Conservation (phyloP, 2,329 filamentous ascomycete genomes). For the Diaporthe caulivora region DNA sequence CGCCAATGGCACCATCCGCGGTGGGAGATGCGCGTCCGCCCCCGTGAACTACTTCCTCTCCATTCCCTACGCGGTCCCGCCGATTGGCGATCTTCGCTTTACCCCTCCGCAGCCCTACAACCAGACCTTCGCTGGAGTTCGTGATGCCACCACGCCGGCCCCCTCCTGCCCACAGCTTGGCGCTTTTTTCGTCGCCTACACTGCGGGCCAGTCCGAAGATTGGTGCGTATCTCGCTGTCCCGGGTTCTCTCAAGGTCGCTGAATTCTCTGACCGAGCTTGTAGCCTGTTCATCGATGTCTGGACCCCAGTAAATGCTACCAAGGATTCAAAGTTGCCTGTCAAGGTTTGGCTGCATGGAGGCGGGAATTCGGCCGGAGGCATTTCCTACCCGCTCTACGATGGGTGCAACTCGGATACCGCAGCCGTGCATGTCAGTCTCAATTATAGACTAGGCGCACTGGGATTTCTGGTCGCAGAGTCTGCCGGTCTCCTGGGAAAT, state of each 20-base stretch:
- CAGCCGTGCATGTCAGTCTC: constrained; percentile 46
- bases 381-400: constrained; percentile 43
- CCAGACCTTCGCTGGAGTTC: not conserved
- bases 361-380: constrained; percentile 43
- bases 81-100: constrained; percentile 60
- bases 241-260: not conserved
- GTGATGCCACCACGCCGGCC: constrained; percentile 7
- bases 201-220: not conserved
- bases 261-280: not conserved
- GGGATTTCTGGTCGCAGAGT: constrained; percentile 58
- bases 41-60: constrained; percentile 57
- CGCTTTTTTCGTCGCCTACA: not conserved
- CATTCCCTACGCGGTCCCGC: constrained; percentile 61
- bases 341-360: constrained; percentile 42
- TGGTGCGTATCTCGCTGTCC: not conserved
- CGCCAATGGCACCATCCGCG: constrained; percentile 7
- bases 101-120: constrained; percentile 46
- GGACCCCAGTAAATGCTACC: not conserved
- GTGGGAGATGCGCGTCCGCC: not conserved
- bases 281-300: constrained; percentile 1
- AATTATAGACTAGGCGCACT: constrained; percentile 59
- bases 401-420: constrained; percentile 43
- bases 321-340: not conserved
- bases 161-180: constrained; percentile 7
- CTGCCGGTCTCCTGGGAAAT: constrained; percentile 60